Base-by-base conservation (phyloP, 1,139 yeast species). In the Diutina mesorugosa region DNA sequence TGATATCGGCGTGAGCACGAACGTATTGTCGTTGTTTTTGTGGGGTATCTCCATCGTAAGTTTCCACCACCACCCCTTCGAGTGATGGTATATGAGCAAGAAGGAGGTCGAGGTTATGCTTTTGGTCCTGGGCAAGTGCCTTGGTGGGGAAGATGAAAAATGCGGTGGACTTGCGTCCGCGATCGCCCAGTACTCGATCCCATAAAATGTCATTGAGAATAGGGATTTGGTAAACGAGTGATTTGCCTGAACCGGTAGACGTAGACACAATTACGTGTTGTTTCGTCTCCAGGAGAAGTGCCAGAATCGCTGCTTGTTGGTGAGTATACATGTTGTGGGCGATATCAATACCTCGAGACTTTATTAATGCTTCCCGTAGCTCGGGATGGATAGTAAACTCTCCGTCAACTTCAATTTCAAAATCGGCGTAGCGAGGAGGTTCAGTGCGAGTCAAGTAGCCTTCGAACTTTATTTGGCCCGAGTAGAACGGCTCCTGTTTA, bases 111-210 rank as follows among this genome's bases (percentile, higher is more conserved):
- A 95, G 73, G 14, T 96, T 85, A 56, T 96, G 74, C 64, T 85
- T 85, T 69, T 93, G 99, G 72, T 93, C 99, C 66, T 93, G 99
- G 0, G 99, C 98, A 55, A 93, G 73, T 0, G 99, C 99, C 65
- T 93, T 93, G 0, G 99, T 93, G 1, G 99, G 99, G 64, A 93
- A 93, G 8, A 93, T 84, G 63, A 88, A 90, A 72, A 95, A 76
- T 3, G 96, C 90, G 0, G 96, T 87, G 21, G 74, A 63, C 12
- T 60, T 61, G 21, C 58, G 60, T 3, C 52, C 10, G 28, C 57
- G 58, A n/a, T 57, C 51, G 0, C 68, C 68, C 32, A 60, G 59
- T 21, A 64, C 61, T 6, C 69, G 64, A 56, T 74, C 72, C 73
- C 76, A 70, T 0, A 87, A 70, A 6, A 80, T 76, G 4, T 80